Base-by-base conservation (phyloP, 2,329 filamentous ascomycete genomes). In the Aspergillus thermomutatus region DNA sequence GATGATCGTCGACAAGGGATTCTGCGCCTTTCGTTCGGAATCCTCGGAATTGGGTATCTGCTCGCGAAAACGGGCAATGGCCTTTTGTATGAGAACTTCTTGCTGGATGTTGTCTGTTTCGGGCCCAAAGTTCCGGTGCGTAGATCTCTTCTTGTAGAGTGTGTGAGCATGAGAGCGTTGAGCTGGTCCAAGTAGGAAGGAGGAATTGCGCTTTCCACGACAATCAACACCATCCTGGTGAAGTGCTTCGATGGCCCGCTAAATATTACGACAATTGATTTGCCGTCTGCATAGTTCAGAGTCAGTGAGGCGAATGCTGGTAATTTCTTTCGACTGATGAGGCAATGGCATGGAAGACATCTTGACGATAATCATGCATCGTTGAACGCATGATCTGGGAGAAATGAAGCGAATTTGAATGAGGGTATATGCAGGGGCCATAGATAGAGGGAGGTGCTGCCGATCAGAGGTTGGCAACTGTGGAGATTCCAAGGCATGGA, bases 71-170 rank as follows among this genome's bases (percentile, higher is more conserved):
- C 78, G 70, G 41, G 73, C 69, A 0, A 69, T 65, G 14, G 61
- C 56, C 11, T 66, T 66, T 9, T 71, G 64, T 1, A 75, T 72
- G 0, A 76, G 75, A 6, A 37, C 31, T 26, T 72, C 73, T 59
- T 77, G 74, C 50, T 76, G 72, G 63, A 78, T 77, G 56, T 78
- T 78, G 0, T 69, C 67, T 2, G 71, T 74, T 9, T 65, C 52
- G 40, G 66, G 57, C 43, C 64, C 64, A 55, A 68, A 68, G 49
- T 69, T 69, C 49, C 61, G 62, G 49, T 68, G 63, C 1, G 62
- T 66, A 9, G 50, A 50, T 17, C 66, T 59, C 26, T 69, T 64
- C 3, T 60, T 53, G 40, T 71, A 69, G 23, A 76, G 68, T 25
- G 62, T 55, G 27, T 69, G 57, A 1, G 74, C 73, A 68, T 67